Evolutionary conservation across 2,329 filamentous ascomycete species (phyloP).

Genomic region (Exophiala calicioides): DNA sequence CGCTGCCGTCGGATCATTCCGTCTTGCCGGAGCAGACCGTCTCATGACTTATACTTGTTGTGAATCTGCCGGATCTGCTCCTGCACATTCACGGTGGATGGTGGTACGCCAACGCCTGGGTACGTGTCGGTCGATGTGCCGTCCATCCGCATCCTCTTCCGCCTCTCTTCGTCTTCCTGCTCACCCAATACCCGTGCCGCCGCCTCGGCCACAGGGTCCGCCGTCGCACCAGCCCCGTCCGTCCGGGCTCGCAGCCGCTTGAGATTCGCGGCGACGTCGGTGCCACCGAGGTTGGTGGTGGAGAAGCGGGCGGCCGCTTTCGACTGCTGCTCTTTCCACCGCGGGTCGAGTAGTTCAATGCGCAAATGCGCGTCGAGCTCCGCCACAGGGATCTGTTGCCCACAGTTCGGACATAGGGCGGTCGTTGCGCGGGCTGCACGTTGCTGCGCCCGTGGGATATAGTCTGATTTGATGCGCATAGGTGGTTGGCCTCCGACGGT

Average conservation of each 20-base stretch:
- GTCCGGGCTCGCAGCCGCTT: constrained; percentile 87
- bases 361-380: constrained; percentile 92
- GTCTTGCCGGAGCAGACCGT: background rate
- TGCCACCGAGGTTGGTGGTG: constrained; percentile 81
- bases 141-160: constrained; percentile 70
- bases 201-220: constrained; percentile 33
- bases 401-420: constrained; percentile 88
- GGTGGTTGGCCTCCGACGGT: constrained; percentile 40
- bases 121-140: constrained; percentile 28
- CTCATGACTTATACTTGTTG: constrained; percentile 27
- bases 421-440: constrained; percentile 64
- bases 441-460: constrained; percentile 79
- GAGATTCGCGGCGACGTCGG: constrained; percentile 88
- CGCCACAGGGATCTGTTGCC: constrained; percentile 80
- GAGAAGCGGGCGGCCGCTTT: constrained; percentile 82
- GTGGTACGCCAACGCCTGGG: constrained; percentile 37
- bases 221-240: constrained; percentile 61
- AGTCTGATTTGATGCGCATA: constrained; percentile 92
- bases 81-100: constrained; percentile 68
- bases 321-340: constrained; percentile 93
- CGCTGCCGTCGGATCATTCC: background rate
- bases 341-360: constrained; percentile 89
- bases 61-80: constrained; percentile 77
- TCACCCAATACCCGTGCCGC: constrained; percentile 62
- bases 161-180: constrained; percentile 69